Evolutionary conservation across 176 grass and related monocot genomes (phyloP).

Genomic region (Chrysopogon serrulatus): DNA sequence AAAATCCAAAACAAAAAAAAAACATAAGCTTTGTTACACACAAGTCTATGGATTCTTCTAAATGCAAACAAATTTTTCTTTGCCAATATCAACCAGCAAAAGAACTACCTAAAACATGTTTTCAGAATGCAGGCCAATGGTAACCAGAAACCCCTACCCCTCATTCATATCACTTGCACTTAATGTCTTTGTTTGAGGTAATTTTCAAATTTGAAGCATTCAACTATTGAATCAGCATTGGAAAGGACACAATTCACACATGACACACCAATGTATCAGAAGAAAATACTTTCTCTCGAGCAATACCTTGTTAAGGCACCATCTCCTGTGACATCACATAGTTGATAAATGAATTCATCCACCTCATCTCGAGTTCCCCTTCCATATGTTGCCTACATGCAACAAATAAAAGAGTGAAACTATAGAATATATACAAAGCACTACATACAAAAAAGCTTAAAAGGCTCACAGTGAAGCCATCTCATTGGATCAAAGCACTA

Average conservation of each 20-base stretch:
- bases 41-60: background rate
- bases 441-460: background rate
- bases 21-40: background rate
- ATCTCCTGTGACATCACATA: conserved; percentile 83
- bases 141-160: background rate
- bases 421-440: background rate
- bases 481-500: background rate
- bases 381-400: conserved; percentile 66
- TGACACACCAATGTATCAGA: background rate
- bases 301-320: conserved; percentile 55
- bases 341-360: conserved; percentile 69
- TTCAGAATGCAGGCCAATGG: background rate
- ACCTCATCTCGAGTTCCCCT: conserved; percentile 78
- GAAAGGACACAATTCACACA: background rate
- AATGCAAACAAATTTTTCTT: background rate
- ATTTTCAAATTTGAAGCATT: conserved; percentile 3
- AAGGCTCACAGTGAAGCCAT: too few relatives aligned
- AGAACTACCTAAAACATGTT: background rate
- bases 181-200: background rate
- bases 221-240: background rate
- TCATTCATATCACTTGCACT: background rate
- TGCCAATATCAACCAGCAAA: background rate
- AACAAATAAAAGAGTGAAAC: conserved; percentile 5
- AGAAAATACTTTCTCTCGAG: background rate
- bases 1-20: background rate